Evolutionary conservation across 1,284 basidiomycete genomes (phyloP).

Genomic region (Cutaneotrichosporon dermatis): DNA sequence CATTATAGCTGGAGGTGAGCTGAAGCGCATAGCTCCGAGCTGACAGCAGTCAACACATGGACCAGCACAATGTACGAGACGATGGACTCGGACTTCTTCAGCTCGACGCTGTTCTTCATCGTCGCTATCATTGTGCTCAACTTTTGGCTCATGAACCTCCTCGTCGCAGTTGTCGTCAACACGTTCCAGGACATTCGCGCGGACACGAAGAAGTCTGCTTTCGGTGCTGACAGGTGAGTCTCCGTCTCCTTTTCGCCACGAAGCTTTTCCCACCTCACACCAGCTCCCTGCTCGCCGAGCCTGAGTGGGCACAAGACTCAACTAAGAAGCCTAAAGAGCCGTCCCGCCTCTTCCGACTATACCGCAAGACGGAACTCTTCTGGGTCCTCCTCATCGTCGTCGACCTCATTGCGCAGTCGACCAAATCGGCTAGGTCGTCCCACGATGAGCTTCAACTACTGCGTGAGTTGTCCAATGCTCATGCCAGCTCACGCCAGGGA

Average conservation of each 20-base stretch:
- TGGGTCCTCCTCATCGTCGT: conserved; percentile 73
- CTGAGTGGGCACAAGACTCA: conserved; percentile 32
- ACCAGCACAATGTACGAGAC: conserved; percentile 76
- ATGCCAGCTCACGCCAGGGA: conserved; percentile 48
- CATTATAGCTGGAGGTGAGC: conserved; percentile 73
- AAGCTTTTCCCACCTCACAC: too few species aligned
- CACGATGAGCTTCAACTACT: conserved; percentile 51
- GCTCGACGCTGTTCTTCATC: conserved; percentile 85
- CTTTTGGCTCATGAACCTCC: conserved; percentile 90
- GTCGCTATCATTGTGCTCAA: conserved; percentile 76
- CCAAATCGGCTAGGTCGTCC: conserved; percentile 60
- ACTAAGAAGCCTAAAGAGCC: conserved; percentile 26
- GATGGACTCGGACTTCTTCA: conserved; percentile 87
- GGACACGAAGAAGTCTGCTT: conserved; percentile 87
- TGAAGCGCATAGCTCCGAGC: not conserved
- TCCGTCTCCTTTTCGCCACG: too few species aligned
- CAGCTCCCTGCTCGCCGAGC: conserved; percentile 22
- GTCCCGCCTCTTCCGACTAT: conserved; percentile 28
- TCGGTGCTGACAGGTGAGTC: conserved; percentile 61
- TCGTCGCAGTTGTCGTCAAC: conserved; percentile 94
- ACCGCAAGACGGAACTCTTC: conserved; percentile 55
- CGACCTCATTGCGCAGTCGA: conserved; percentile 70
- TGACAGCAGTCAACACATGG: conserved; percentile 48
- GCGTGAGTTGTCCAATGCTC: not conserved
- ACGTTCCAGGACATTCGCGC: conserved; percentile 86